These are phyloP conservation scores for Pichia sp. DNA, from an alignment of 1,139 yeast genomes.

Conservation along the genomic window DNA sequence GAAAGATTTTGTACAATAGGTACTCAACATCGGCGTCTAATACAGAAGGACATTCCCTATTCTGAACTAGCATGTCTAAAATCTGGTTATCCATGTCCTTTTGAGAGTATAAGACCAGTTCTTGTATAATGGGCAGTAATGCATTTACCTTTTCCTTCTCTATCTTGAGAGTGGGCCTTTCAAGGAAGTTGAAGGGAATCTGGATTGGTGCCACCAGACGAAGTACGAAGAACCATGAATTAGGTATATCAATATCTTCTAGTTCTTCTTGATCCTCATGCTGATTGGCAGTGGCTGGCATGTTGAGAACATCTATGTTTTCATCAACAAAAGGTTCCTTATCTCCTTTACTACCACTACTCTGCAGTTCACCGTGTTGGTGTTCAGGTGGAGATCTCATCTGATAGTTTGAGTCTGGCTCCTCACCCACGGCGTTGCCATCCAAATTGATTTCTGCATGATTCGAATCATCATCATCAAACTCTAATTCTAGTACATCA, in stretches of 20 bases:
- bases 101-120: slow-evolving; percentile 23
- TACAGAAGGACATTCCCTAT: slow-evolving; percentile 20
- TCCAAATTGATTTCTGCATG: slow-evolving; percentile 10
- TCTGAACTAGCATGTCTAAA: slow-evolving; percentile 9
- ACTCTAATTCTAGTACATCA: slow-evolving; percentile 12
- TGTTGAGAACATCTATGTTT: not conserved
- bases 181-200: slow-evolving; percentile 46
- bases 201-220: slow-evolving; percentile 55
- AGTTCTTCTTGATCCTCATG: not conserved
- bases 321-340: not conserved
- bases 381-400: too few species aligned
- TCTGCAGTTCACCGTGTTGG: slow-evolving; percentile 12
- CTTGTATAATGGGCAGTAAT: slow-evolving; percentile 26
- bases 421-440: too few species aligned
- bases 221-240: slow-evolving; percentile 56
- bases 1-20: slow-evolving; percentile 19
- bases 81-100: slow-evolving; percentile 7
- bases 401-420: too few species aligned
- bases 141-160: slow-evolving; percentile 14
- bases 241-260: slow-evolving; percentile 26
- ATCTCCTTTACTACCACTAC: slow-evolving; percentile 13
- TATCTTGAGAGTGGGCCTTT: slow-evolving; percentile 27
- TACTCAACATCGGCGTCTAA: slow-evolving; percentile 19
- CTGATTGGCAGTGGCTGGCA: not conserved
- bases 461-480: slow-evolving; percentile 1